phyloP scores from a whole-genome alignment of 768 basidiomycete species.

The Sarcodon sp. region DNA sequence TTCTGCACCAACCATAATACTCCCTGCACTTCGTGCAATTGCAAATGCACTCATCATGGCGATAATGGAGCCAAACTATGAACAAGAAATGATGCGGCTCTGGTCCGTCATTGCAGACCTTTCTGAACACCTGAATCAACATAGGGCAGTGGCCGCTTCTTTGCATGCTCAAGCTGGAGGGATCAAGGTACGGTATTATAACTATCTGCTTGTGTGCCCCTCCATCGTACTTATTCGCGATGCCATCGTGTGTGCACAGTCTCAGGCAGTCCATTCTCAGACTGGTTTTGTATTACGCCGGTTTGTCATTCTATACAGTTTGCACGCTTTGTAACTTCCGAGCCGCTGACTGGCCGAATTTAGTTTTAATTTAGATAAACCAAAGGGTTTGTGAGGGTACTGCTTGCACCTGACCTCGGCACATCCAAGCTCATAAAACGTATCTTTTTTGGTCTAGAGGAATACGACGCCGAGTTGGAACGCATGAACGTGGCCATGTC shows the following conservation, averaged over 20 bases:
- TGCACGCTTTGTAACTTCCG: neutral
- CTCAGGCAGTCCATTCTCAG: slow-evolving; percentile 79
- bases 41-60: slow-evolving; percentile 23
- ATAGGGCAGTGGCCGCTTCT: slow-evolving; percentile 55
- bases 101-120: slow-evolving; percentile 66
- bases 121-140: slow-evolving; percentile 72
- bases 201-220: neutral
- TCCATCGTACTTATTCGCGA: too few species aligned
- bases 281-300: slow-evolving; percentile 86
- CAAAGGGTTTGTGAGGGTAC: slow-evolving; percentile 44
- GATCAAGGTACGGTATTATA: slow-evolving; percentile 50
- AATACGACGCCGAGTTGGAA: slow-evolving; percentile 83
- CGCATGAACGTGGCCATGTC: slow-evolving; percentile 72
- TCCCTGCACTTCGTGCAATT: too few species aligned
- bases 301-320: slow-evolving; percentile 22
- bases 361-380: slow-evolving; percentile 83
- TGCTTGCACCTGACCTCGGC: too few species aligned
- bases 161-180: slow-evolving; percentile 64
- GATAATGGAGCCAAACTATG: slow-evolving; percentile 37
- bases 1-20: too few species aligned
- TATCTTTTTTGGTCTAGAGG: slow-evolving; percentile 37
- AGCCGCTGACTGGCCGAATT: neutral
- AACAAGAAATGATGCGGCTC: slow-evolving; percentile 49
- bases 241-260: slow-evolving; percentile 25
- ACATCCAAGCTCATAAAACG: too few species aligned